Percentiles rank a stretch among this genome's conserved stretches.
phyloP scores from a whole-genome alignment of 1,284 basidiomycete species.

The Malassezia brasiliensis region DNA sequence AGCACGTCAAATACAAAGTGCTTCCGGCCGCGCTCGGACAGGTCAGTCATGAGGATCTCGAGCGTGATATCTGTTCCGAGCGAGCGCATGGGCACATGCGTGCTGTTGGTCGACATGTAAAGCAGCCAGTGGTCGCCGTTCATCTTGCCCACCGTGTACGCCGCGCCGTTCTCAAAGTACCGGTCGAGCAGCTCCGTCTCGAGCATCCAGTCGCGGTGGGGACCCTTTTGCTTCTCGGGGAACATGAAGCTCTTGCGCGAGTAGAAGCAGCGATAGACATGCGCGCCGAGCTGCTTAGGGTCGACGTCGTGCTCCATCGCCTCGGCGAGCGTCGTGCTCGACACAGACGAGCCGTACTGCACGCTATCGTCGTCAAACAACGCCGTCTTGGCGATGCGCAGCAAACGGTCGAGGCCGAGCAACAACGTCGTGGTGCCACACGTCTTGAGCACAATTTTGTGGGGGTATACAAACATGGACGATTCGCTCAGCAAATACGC shows the following conservation, averaged over 20 bases:
- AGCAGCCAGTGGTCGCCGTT: constrained; percentile 98
- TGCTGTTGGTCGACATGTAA: constrained; percentile 54
- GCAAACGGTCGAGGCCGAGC: constrained; percentile 56
- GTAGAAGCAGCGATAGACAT: constrained; percentile 60
- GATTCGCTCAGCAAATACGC: constrained; percentile 97
- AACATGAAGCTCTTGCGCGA: constrained; percentile 99
- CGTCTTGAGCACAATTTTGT: constrained; percentile 95
- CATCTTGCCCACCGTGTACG: constrained; percentile 94
- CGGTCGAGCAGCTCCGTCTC: constrained; percentile 85
- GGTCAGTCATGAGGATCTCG: constrained; percentile 94
- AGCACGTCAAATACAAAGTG: constrained; percentile 63
- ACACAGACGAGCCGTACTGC: constrained; percentile 51
- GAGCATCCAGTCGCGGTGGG: constrained; percentile 86
- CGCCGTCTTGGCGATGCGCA: constrained; percentile 69
- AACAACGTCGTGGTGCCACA: constrained; percentile 98
- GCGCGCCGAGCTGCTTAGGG: constrained; percentile 22
- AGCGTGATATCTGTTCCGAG: constrained; percentile 69
- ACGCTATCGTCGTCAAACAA: constrained; percentile 54
- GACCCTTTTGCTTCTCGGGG: constrained; percentile 85
- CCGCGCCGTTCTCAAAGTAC: constrained; percentile 70
- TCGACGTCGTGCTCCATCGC: constrained; percentile 8
- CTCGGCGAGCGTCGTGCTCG: constrained; percentile 13
- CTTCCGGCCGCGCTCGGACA: constrained; percentile 64
- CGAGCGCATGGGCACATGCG: constrained; percentile 24
- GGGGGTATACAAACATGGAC: constrained; percentile 87